Base-by-base conservation (phyloP, 2,329 filamentous ascomycete genomes). In the Aspergillus brunneoviolaceus region DNA sequence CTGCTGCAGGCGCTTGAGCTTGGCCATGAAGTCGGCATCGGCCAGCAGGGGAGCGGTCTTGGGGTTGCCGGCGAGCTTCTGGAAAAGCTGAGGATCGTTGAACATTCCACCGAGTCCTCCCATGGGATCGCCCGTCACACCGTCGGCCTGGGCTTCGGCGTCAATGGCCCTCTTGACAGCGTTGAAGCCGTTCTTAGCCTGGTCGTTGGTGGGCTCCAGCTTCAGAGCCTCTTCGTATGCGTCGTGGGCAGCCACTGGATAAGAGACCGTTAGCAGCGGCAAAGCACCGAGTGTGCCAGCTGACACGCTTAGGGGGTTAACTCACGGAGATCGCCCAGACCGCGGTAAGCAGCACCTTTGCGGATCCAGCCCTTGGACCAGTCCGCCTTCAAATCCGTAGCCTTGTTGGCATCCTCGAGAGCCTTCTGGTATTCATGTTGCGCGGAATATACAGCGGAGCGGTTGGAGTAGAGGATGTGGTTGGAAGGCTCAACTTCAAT, bases 391-490 rank as follows among this genome's bases (percentile, higher is more conserved):
- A 99, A 82, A 79, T 96, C 87, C 58, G 90, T 96, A 3, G 92
- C 95, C 84, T 97, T 97, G 74, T 89, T 89, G 60, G 95, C 95
- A 83, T 99, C 95, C 64, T 89, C 84, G 27, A 98, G 81, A 21
- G 95, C 95, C 67, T 89, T 85, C 65, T 90, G 82, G 83, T 90
- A 99, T 60, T 98, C 87, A 77, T 88, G 91, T 78, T 96, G 90
- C 56, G 95, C 97, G 49, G 94, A 91, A 73, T 96, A 87, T 51
- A 86, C 85, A 61, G 86, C 95, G 31, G 95, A 98, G 69, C 95
- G 89, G 81, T 99, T 99, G 73, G 93, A 98, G 85, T 94, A 99
- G 60, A 99, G 89, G 68, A 99, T 94, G 79, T 99, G 95, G 79
- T 99, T 99, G 63, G 83, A 81, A 53, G 93, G 89, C 65, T 97